Conservation (phyloP, 2,329 filamentous ascomycete genomes). For the Fusarium veterinarium region DNA sequence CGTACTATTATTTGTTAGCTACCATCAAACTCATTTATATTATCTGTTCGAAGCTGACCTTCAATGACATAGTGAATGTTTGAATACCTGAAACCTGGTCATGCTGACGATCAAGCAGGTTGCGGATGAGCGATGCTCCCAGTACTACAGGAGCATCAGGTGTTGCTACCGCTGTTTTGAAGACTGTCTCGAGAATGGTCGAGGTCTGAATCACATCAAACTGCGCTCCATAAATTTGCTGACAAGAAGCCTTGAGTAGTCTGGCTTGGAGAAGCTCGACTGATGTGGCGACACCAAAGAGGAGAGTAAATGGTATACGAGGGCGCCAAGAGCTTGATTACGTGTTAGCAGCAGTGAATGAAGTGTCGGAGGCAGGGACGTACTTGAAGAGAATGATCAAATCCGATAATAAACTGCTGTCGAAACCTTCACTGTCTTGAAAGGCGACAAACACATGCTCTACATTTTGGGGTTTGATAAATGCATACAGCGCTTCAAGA, state of each 20-base stretch:
- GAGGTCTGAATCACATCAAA: conserved; percentile 82
- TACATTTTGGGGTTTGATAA: conserved; percentile 63
- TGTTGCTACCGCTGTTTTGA: conserved; percentile 72
- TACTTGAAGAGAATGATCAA: conserved; percentile 76
- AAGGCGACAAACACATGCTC: conserved; percentile 77
- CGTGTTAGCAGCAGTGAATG: conserved; percentile 45
- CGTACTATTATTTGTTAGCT: conserved; percentile 65
- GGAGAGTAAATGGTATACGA: conserved; percentile 79
- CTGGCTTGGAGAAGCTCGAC: conserved; percentile 82
- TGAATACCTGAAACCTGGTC: conserved; percentile 83
- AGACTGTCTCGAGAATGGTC: conserved; percentile 78
- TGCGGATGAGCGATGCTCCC: conserved; percentile 71
- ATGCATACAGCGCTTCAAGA: conserved; percentile 74
- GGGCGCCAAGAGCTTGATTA: conserved; percentile 71
- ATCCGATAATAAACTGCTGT: conserved; percentile 77
- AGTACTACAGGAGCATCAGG: conserved; percentile 68
- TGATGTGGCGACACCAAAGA: conserved; percentile 86
- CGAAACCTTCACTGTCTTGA: conserved; percentile 86
- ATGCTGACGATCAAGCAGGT: conserved; percentile 76
- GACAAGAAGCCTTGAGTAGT: conserved; percentile 74
- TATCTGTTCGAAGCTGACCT: conserved; percentile 57
- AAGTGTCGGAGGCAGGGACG: conserved; percentile 37
- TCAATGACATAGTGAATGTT: conserved; percentile 75
- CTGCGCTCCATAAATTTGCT: conserved; percentile 74
- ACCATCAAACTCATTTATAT: neutral